Percentiles rank a stretch among this genome's conserved stretches.
Evolutionary conservation across 2,329 filamentous ascomycete genomes (phyloP).

Genomic region (Drechslerella dactyloides): DNA sequence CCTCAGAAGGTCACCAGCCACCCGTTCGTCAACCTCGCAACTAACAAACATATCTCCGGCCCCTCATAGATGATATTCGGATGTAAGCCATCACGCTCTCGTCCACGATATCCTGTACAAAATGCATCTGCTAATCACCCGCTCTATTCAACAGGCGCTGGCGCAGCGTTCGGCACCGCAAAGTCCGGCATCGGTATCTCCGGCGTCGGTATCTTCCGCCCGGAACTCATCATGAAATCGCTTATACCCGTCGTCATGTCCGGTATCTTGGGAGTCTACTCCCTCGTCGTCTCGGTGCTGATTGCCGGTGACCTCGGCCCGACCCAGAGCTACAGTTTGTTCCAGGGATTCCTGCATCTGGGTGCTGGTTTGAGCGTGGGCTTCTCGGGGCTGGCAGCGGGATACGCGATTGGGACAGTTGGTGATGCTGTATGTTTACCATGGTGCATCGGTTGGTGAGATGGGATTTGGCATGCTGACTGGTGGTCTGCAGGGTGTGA

Average conservation of each 20-base stretch:
- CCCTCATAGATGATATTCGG: constrained; percentile 42
- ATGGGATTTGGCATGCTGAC: constrained; percentile 52
- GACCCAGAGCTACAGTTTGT: constrained; percentile 75
- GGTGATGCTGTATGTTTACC: constrained; percentile 76
- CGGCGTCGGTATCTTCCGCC: constrained; percentile 81
- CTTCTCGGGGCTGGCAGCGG: constrained; percentile 87
- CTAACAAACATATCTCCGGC: constrained; percentile 2
- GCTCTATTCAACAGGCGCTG: constrained; percentile 56
- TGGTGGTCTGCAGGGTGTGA: constrained; percentile 66
- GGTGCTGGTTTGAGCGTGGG: constrained; percentile 89
- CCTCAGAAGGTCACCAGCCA: neutral
- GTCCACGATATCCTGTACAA: neutral
- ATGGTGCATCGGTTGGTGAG: neutral
- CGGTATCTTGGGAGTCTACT: constrained; percentile 98
- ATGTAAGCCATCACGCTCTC: constrained; percentile 22
- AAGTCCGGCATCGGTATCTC: constrained; percentile 85
- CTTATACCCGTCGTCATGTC: constrained; percentile 82
- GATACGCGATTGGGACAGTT: constrained; percentile 94
- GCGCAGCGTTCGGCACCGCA: constrained; percentile 84
- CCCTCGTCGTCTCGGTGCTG: constrained; percentile 92
- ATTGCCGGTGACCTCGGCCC: constrained; percentile 87
- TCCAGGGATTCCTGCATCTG: constrained; percentile 91
- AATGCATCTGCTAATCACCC: neutral
- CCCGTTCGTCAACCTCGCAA: neutral
- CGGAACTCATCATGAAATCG: constrained; percentile 84